Evolutionary conservation across 1,284 basidiomycete genomes (phyloP).

Genomic region (Trichosporon asahii): DNA sequence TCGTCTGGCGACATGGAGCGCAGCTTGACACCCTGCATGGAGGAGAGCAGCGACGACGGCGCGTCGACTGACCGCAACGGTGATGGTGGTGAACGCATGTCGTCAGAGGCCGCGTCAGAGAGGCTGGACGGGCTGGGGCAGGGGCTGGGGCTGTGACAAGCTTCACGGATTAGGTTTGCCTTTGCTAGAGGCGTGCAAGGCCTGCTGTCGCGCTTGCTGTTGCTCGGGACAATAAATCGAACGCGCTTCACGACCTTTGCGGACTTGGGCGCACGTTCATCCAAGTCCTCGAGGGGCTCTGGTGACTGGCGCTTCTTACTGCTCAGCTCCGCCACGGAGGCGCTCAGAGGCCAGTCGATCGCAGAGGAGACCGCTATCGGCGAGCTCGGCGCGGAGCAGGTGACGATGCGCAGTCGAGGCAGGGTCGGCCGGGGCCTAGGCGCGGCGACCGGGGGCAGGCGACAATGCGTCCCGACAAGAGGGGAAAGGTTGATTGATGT

Average conservation of each 20-base stretch:
- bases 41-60: conserved; percentile 11
- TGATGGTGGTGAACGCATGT: background rate
- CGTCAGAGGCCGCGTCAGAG: conserved; percentile 8
- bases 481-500: conserved; percentile 8
- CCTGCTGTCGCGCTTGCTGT: background rate
- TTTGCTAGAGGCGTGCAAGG: background rate
- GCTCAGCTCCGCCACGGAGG: background rate
- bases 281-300: background rate
- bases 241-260: conserved; percentile 6
- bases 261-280: background rate
- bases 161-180: background rate
- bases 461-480: conserved; percentile 7
- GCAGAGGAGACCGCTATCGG: background rate
- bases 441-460: background rate
- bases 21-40: conserved; percentile 21
- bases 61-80: conserved; percentile 4
- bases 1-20: conserved; percentile 3
- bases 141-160: conserved; percentile 4
- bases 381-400: background rate
- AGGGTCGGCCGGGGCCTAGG: background rate
- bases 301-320: conserved; percentile 6
- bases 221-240: conserved; percentile 4
- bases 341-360: conserved; percentile 5
- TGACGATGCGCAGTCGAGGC: conserved; percentile 7
- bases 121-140: background rate